Evolutionary conservation across 371 early-diverging fungal genomes (phyloP).

Genomic region (Lichtheimia ramosa): DNA sequence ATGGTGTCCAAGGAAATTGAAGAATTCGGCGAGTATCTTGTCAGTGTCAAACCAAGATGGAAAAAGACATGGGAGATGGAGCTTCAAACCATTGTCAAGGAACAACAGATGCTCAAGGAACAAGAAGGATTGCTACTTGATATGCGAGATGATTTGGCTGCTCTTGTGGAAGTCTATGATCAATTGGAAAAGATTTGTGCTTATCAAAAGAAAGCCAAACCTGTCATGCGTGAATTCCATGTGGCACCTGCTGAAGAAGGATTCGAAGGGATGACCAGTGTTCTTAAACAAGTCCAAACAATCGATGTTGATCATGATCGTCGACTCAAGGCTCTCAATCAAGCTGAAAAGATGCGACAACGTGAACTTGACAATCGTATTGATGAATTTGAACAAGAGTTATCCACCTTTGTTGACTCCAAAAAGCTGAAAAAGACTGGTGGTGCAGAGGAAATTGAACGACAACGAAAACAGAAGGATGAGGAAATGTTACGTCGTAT

Average conservation of each 20-base stretch:
- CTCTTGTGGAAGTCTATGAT: conserved; percentile 61
- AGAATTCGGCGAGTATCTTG: conserved; percentile 61
- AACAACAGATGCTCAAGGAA: conserved; percentile 80
- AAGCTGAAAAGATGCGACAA: conserved; percentile 65
- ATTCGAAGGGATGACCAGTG: conserved; percentile 58
- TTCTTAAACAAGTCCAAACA: conserved; percentile 67
- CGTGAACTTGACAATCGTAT: conserved; percentile 64
- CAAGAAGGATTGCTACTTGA: conserved; percentile 72
- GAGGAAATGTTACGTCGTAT: conserved; percentile 52
- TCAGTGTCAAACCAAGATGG: conserved; percentile 71
- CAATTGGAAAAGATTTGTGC: conserved; percentile 70
- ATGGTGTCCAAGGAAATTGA: conserved; percentile 55
- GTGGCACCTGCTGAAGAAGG: conserved; percentile 66
- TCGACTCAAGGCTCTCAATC: conserved; percentile 67
- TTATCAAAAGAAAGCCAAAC: conserved; percentile 47
- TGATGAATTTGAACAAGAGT: conserved; percentile 75
- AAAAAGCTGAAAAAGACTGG: conserved; percentile 75
- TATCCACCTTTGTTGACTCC: conserved; percentile 64
- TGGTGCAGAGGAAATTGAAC: conserved; percentile 71
- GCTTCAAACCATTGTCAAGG: conserved; percentile 77
- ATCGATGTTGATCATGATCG: conserved; percentile 69
- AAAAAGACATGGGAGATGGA: conserved; percentile 86
- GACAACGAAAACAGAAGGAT: conserved; percentile 64
- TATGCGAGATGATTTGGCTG: conserved; percentile 67
- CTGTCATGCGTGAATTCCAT: conserved; percentile 52